Percentiles rank a stretch among this genome's conserved stretches.
These are phyloP conservation scores for Arabis hirsuta DNA, from an alignment of 345 rosid genomes.

Conservation along the genomic window DNA sequence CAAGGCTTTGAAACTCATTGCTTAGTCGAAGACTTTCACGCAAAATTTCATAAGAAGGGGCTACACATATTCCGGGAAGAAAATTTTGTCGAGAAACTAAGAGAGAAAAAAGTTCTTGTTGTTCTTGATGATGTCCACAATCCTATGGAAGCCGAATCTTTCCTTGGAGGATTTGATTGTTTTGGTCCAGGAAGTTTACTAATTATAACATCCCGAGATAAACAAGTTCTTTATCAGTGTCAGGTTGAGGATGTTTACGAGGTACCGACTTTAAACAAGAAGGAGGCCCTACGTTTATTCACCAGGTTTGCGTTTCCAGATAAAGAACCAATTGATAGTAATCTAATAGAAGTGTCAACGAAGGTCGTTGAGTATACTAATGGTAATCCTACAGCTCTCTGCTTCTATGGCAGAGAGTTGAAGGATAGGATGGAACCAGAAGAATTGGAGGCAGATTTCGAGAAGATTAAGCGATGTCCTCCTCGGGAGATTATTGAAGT, in stretches of 20 bases:
- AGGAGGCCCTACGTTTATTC: conserved; percentile 21
- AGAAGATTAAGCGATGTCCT: not conserved
- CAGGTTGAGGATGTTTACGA: conserved; percentile 7
- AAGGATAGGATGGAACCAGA: not conserved
- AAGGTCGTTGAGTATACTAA: conserved; percentile 15
- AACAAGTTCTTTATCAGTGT: conserved; percentile 30
- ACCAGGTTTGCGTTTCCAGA: not conserved
- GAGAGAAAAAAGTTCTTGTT: conserved; percentile 10
- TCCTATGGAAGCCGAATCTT: conserved; percentile 15
- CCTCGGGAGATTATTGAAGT: not conserved
- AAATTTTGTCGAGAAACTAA: not conserved
- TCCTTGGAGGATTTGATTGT: conserved; percentile 25
- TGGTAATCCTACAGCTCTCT: conserved; percentile 26
- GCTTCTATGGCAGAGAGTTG: not conserved
- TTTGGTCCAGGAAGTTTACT: conserved; percentile 10
- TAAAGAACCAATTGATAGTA: not conserved
- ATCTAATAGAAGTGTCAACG: not conserved
- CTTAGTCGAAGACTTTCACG: conserved; percentile 8
- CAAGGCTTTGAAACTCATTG: not conserved
- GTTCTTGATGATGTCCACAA: conserved; percentile 38
- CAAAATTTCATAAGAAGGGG: not conserved
- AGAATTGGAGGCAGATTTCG: not conserved
- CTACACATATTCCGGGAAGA: not conserved
- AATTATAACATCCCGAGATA: conserved; percentile 32
- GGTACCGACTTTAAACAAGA: not conserved